These are phyloP conservation scores for Magnusiomyces suaveolens DNA, from an alignment of 1,139 yeast genomes.

Conservation along the genomic window DNA sequence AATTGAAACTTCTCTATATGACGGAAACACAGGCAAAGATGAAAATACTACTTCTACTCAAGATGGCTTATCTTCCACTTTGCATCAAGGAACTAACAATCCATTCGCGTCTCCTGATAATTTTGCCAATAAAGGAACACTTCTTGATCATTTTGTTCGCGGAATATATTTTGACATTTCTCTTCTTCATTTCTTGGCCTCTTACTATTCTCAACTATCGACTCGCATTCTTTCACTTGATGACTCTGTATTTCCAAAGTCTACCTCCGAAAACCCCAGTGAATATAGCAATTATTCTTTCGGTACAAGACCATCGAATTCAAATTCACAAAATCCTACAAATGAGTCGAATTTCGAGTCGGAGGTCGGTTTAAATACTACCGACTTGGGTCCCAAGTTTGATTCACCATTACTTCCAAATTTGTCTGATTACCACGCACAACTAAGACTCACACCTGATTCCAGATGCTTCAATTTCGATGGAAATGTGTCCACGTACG, in stretches of 20 bases:
- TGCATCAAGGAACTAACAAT: not conserved
- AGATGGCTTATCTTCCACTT: not conserved
- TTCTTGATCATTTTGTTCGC: not conserved
- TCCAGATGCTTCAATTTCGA: slow-evolving; percentile 2
- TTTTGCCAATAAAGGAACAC: not conserved
- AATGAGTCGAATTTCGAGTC: not conserved
- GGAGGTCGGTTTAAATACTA: no score
- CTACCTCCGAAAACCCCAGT: no score
- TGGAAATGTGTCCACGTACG: not conserved
- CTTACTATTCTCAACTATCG: not conserved
- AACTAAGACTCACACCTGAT: not conserved
- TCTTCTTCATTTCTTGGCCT: not conserved
- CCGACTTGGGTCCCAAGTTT: not conserved
- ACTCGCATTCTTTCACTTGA: not conserved
- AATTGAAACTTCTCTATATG: not conserved
- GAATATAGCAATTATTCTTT: not conserved
- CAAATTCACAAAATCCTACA: not conserved
- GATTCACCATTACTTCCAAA: not conserved
- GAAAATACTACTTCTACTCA: not conserved
- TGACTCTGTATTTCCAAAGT: not conserved
- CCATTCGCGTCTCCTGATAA: not conserved
- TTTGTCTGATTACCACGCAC: not conserved
- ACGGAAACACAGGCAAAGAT: not conserved
- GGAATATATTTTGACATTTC: not conserved
- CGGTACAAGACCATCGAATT: no score